These are phyloP conservation scores for Ascochyta viciae-villosae DNA, from an alignment of 2,329 filamentous ascomycete genomes.

Conservation along the genomic window DNA sequence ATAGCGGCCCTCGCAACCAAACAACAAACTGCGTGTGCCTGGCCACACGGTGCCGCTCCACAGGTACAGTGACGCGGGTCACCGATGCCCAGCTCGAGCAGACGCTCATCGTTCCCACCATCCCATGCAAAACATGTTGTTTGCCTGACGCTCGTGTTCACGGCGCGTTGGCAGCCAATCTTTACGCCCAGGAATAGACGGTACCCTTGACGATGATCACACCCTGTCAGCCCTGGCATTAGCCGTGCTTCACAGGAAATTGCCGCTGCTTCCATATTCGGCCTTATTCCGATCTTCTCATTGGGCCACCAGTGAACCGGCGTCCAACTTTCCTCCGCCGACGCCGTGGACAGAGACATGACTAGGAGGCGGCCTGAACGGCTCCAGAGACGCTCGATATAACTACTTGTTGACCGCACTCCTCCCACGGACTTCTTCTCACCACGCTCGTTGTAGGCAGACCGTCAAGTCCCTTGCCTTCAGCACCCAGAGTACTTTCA, in stretches of 20 bases:
- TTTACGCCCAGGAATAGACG: constrained; percentile 36
- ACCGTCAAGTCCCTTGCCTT: constrained; percentile 35
- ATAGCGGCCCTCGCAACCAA: background rate
- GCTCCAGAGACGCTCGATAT: constrained; percentile 18
- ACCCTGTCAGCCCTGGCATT: constrained; percentile 27
- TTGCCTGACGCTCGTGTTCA: constrained; percentile 13
- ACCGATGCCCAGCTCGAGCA: constrained; percentile 13
- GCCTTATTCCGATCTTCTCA: constrained; percentile 10
- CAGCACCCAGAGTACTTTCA: constrained; percentile 25
- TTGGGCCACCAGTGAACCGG: constrained; percentile 14
- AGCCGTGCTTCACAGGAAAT: constrained; percentile 33
- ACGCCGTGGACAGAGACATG: constrained; percentile 23
- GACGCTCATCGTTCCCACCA: background rate
- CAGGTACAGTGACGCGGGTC: background rate
- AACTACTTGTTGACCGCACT: constrained; percentile 33
- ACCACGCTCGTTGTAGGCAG: constrained; percentile 35
- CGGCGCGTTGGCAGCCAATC: constrained; percentile 23
- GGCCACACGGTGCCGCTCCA: background rate
- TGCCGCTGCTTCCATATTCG: constrained; percentile 34
- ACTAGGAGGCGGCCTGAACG: constrained; percentile 14
- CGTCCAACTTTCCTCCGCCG: constrained; percentile 20
- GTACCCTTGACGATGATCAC: constrained; percentile 32
- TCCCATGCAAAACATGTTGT: constrained; percentile 19
- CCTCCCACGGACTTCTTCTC: constrained; percentile 21
- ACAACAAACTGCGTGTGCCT: background rate